A percentile compares a stretch with the other conserved stretches of the same genome.
These are phyloP conservation scores for Ilyonectria destructans DNA, from an alignment of 2,329 filamentous ascomycete genomes.

Conservation along the genomic window DNA sequence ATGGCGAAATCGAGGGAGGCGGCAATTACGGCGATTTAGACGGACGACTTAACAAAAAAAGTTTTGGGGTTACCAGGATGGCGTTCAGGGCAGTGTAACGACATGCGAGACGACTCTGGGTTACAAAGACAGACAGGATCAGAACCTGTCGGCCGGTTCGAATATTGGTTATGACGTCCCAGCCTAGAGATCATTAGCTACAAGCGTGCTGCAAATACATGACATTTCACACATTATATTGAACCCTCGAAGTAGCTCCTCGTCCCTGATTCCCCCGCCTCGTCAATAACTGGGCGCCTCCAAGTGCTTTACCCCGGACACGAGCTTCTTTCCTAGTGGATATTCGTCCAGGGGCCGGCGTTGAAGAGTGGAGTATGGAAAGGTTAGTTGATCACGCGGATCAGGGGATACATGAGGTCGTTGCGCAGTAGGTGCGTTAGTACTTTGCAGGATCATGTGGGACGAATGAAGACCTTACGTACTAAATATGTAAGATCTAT, in stretches of 20 bases:
- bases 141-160: constrained; percentile 10
- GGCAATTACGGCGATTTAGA: constrained; percentile 4
- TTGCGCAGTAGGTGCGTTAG: not conserved
- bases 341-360: not conserved
- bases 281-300: not conserved
- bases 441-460: not conserved
- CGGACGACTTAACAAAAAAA: not conserved
- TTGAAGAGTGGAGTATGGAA: not conserved
- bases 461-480: not conserved
- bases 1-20: not conserved
- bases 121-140: not conserved
- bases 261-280: not conserved
- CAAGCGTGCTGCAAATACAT: constrained; percentile 29
- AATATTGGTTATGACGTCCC: constrained; percentile 13
- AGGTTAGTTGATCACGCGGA: not conserved
- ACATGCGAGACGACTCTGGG: not conserved
- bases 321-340: not conserved
- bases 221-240: constrained; percentile 15
- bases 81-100: constrained; percentile 2
- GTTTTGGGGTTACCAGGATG: not conserved
- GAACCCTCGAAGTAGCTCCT: not conserved
- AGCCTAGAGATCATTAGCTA: constrained; percentile 5
- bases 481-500: not conserved
- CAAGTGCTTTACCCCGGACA: constrained; percentile 32
- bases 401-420: not conserved